Evolutionary conservation across 768 basidiomycete genomes (phyloP), one percentile per base, ranked within the genome.

Genomic region (Imleria badia): DNA sequence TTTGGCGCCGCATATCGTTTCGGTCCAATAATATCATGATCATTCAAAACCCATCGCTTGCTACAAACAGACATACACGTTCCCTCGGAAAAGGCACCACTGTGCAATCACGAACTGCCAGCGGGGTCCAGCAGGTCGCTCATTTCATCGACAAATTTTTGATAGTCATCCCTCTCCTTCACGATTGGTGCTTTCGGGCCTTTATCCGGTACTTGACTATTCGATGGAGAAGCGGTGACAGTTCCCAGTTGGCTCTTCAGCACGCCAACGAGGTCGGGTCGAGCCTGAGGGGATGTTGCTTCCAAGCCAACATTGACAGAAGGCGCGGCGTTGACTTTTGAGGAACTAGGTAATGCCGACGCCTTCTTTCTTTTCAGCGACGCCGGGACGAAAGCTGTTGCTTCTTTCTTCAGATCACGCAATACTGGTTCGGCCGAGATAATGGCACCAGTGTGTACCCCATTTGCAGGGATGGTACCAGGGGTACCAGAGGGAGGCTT

Each of bases 401-500:
- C 89, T 69, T 99, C 97, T 71, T 93, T 94, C 75, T 94, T 93
- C 56, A 98, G 77, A 72, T 99, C 93, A 14, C 96, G 89, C 47
- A 99, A 72, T 66, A 93, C 80, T 5, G 97, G 93, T 42, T 78
- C 92, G 3, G 94, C 94, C 20, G 83, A 86, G 48, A 98, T 85
- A 3, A 82, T 89, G 2, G 91, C 92, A 8, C 81, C 73, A 22
- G 75, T 73, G 3, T 69, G 66, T 15, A 72, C 71, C 15, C 75
- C 57, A 42, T 50, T 30, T 8, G 84, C 85, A 2, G 87, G 85
- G 6, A 80, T 73, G 2, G 40, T 6, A 12, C 30, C 51, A 29
- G 66, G 60, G 13, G 66, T 51, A 31, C 66, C 45, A 15, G 48
- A 49, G 43, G 62, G 51, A 3, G 77, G 77, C 54, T 80, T 80